Base-by-base conservation (phyloP, 2,329 filamentous ascomycete genomes). In the Verticillium albo-atrum region DNA sequence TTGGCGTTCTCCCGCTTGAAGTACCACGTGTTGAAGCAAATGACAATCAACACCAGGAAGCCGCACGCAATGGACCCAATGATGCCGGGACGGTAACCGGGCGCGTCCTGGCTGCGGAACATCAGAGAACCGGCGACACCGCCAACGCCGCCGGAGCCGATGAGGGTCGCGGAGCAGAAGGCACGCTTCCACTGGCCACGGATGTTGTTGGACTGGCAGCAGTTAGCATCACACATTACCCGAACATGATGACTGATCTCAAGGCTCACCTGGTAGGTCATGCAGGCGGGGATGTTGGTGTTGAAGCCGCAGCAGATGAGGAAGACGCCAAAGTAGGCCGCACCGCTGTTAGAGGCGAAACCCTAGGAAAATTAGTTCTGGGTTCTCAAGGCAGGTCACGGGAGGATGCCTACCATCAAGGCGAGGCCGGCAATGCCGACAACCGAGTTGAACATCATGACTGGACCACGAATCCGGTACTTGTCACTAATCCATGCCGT, bases 291-390 rank as follows among this genome's bases (percentile, higher is more conserved):
- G 20, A 60, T 59, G n/a, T 58, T 50, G 15, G 57, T 56, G 27
- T 58, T 14, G 57, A 55, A 6, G 60, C 66, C 1, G 59, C 61
- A 20, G 61, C 59, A 55, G 14, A 64, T 56, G 0, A 92, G 77
- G 71, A 90, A 92, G 0, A 82, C 84, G 0, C 85, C 89, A 0
- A 84, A 84, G 67, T 92, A 92, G 59, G 87, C 83, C 0, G 88
- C 80, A 1, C 77, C 77, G 0, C 88, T 74, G 0, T 75, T 72
- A 1, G 76, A 68, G 2, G 78, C 81, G 1, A 80, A 81, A 0
- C 91, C 71, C 53, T 54, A 17, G 7, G 2, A 34, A 15, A 14
- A 4, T 54, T 9, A 32, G 20, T n/a, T 6, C n/a, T 6, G 15
- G 10, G 15, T 4, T 54, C 28, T n/a, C n/a, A n/a, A n/a, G n/a